These are phyloP conservation scores for Isoetes taiwanensis DNA, from an alignment of 75 land plant genomes.

Conservation along the genomic window DNA sequence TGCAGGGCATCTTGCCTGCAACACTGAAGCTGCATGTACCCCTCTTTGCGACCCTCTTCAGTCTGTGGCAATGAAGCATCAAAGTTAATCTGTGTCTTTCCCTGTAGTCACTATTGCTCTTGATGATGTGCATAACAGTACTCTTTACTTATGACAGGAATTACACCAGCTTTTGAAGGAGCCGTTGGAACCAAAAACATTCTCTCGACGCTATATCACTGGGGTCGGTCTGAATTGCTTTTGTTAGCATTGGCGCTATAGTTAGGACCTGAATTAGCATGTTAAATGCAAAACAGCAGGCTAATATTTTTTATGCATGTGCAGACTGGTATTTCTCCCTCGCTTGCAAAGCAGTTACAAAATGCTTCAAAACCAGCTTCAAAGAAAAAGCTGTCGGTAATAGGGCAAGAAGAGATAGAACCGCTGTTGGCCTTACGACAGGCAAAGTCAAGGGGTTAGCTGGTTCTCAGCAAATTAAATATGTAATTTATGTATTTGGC, in stretches of 20 bases:
- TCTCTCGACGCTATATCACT: slow-evolving; percentile 69
- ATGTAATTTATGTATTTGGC: no score
- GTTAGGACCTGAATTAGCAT: not conserved
- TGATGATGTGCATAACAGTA: not conserved
- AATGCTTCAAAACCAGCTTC: slow-evolving; percentile 1
- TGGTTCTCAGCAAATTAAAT: no score
- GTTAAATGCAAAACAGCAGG: not conserved
- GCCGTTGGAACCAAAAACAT: slow-evolving; percentile 66
- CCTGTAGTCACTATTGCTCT: no score
- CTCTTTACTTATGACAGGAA: slow-evolving; percentile 32
- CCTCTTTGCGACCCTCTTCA: no score
- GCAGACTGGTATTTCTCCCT: slow-evolving; percentile 81
- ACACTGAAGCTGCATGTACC: no score
- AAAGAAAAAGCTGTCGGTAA: slow-evolving; percentile 37
- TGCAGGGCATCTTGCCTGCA: no score
- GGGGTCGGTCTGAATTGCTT: slow-evolving; percentile 42
- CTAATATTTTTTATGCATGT: not conserved
- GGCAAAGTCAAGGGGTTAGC: no score
- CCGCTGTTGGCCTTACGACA: slow-evolving; percentile 58
- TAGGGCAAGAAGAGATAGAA: slow-evolving; percentile 74
- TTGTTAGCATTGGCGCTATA: not conserved
- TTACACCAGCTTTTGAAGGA: slow-evolving; percentile 39
- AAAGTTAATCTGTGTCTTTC: no score
- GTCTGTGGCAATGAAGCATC: no score
- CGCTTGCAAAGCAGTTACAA: slow-evolving; percentile 60